Evolutionary conservation across 768 basidiomycete species (phyloP).

Genomic region (Pleurotus djamor): DNA sequence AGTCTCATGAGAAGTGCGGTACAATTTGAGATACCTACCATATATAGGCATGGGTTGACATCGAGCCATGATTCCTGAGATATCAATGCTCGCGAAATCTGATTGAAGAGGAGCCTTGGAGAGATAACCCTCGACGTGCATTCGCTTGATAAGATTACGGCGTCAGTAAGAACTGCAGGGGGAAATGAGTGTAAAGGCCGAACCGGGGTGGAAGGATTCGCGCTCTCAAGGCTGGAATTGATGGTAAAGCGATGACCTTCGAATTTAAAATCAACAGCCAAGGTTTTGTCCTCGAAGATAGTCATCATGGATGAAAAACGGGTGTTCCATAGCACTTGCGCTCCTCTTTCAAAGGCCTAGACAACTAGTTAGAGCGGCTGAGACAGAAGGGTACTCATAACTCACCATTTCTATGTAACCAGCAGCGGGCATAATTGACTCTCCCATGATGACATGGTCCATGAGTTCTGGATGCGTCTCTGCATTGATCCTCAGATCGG

Average conservation of each 20-base stretch:
- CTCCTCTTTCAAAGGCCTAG: neutral
- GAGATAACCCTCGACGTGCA: slow-evolving; percentile 20
- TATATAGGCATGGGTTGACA: neutral
- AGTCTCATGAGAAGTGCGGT: neutral
- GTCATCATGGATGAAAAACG: neutral
- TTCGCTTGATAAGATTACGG: neutral
- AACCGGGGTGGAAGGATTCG: neutral
- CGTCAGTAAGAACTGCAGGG: neutral
- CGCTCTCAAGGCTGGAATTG: neutral
- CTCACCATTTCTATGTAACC: slow-evolving; percentile 32
- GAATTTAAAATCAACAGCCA: neutral
- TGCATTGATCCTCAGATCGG: neutral
- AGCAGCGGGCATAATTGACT: slow-evolving; percentile 39
- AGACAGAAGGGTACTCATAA: neutral
- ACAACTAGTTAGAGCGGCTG: neutral
- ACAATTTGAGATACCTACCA: neutral
- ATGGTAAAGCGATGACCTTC: neutral
- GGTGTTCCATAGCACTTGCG: neutral
- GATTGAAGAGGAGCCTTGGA: neutral
- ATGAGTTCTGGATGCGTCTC: slow-evolving; percentile 31
- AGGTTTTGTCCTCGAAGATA: neutral
- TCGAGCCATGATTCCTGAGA: neutral
- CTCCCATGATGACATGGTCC: slow-evolving; percentile 35
- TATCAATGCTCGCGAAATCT: neutral
- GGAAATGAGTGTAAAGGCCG: neutral